Percentiles rank a stretch among this genome's conserved stretches.
These are phyloP conservation scores for Colletotrichum abscissum DNA, from an alignment of 2,329 filamentous ascomycete species.

Conservation along the genomic window DNA sequence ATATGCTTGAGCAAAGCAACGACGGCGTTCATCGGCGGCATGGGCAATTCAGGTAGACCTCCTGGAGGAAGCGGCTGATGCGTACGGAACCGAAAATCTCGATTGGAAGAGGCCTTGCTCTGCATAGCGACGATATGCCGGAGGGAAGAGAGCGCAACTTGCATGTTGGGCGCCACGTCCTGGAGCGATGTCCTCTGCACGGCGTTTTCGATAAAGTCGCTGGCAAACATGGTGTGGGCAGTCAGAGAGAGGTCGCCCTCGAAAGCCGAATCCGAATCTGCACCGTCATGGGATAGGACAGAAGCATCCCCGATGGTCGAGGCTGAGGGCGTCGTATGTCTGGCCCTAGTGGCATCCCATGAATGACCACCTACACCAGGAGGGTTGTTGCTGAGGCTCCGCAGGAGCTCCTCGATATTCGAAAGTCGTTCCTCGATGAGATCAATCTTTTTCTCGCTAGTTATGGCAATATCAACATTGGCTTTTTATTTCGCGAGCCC, in stretches of 20 bases:
- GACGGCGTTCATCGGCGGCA: conserved; percentile 65
- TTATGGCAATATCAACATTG: background rate
- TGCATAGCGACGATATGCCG: conserved; percentile 65
- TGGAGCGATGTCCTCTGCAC: conserved; percentile 59
- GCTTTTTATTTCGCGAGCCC: background rate
- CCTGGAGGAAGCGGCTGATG: conserved; percentile 58
- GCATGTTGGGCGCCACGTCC: conserved; percentile 61
- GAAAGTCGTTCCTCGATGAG: conserved; percentile 57
- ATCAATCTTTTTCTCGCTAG: conserved; percentile 65
- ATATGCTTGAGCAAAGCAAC: conserved; percentile 60
- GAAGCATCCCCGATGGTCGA: conserved; percentile 35
- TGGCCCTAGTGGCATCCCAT: conserved; percentile 28
- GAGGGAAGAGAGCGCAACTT: conserved; percentile 62
- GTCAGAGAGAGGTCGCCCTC: conserved; percentile 61
- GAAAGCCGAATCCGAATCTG: conserved; percentile 54
- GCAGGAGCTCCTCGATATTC: conserved; percentile 57
- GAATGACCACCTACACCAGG: conserved; percentile 25
- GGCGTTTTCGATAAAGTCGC: conserved; percentile 65
- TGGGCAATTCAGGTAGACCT: conserved; percentile 61
- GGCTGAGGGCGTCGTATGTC: conserved; percentile 38
- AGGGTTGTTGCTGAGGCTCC: conserved; percentile 47
- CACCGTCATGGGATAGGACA: conserved; percentile 46
- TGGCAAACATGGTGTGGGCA: conserved; percentile 64
- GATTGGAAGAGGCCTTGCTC: conserved; percentile 51
- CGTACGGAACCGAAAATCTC: conserved; percentile 57